phyloP scores from a whole-genome alignment of 768 basidiomycete genomes.

The Trametes gibbosa region DNA sequence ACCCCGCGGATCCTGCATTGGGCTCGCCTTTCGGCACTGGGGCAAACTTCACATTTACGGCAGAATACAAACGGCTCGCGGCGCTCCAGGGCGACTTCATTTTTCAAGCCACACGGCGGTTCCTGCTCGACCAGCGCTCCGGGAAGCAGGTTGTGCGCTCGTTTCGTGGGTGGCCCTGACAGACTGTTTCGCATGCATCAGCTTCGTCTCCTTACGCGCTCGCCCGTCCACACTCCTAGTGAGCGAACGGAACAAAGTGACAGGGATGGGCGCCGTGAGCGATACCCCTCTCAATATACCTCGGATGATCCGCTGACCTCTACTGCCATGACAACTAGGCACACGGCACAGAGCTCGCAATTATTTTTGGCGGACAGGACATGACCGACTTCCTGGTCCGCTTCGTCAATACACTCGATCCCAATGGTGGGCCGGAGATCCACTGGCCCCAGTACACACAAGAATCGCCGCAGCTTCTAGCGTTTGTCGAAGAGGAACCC shows the following conservation, averaged over 20 bases:
- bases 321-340: constrained; percentile 27
- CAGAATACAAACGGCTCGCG: constrained; percentile 51
- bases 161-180: constrained; percentile 33
- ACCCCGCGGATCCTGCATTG: constrained; percentile 36
- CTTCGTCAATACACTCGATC: constrained; percentile 40
- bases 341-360: constrained; percentile 43
- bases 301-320: not conserved
- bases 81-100: constrained; percentile 48
- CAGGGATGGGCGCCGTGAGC: not conserved
- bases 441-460: constrained; percentile 47
- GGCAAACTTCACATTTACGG: constrained; percentile 41
- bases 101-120: constrained; percentile 48
- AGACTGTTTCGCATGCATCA: not conserved
- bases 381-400: constrained; percentile 45
- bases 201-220: not conserved
- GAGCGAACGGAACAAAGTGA: not conserved
- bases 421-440: constrained; percentile 36
- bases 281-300: too few relatives aligned
- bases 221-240: not conserved
- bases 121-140: constrained; percentile 40
- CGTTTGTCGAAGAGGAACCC: constrained; percentile 37
- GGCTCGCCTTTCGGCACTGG: constrained; percentile 56
- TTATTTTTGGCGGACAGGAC: constrained; percentile 43
- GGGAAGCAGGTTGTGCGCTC: constrained; percentile 42
- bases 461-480: constrained; percentile 37